Conservation (phyloP, 257 asterid species). For the Rehmannia glutinosa region DNA sequence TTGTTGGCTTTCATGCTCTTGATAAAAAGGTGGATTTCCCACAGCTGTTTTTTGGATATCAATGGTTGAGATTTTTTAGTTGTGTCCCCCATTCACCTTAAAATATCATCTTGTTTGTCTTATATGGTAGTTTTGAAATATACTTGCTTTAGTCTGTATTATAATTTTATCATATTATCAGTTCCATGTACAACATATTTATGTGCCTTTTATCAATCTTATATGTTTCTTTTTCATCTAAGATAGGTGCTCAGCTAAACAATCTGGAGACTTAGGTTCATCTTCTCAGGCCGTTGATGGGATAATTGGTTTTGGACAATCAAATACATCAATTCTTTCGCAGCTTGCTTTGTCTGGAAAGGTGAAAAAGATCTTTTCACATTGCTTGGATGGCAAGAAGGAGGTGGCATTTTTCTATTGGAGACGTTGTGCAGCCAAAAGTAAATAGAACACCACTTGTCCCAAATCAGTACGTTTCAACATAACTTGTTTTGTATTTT, state of each 20-base stretch:
- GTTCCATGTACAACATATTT: background rate
- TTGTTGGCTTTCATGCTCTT: background rate
- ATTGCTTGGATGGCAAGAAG: constrained; percentile 49
- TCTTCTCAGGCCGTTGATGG: constrained; percentile 63
- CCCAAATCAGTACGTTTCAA: constrained; percentile 41
- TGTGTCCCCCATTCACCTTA: background rate
- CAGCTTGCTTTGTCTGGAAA: constrained; percentile 54
- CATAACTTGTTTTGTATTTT: constrained; percentile 12
- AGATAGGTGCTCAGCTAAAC: constrained; percentile 63
- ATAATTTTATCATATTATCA: background rate
- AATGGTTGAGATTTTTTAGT: background rate
- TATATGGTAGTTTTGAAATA: background rate
- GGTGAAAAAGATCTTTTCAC: constrained; percentile 53
- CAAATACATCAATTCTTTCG: constrained; percentile 56
- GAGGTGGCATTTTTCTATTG: constrained; percentile 69
- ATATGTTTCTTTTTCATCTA: constrained; percentile 20
- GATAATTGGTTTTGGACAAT: constrained; percentile 65
- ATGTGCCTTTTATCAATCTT: constrained; percentile 16
- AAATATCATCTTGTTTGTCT: background rate
- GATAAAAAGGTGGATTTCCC: background rate
- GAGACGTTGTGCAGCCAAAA: constrained; percentile 57
- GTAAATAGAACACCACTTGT: constrained; percentile 40
- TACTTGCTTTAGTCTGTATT: background rate
- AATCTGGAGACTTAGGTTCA: constrained; percentile 40
- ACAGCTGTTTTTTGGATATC: background rate